Percentiles rank a stretch among this genome's conserved stretches.
Conservation (phyloP, 306 rosid species). For the Vigna trinervia region DNA sequence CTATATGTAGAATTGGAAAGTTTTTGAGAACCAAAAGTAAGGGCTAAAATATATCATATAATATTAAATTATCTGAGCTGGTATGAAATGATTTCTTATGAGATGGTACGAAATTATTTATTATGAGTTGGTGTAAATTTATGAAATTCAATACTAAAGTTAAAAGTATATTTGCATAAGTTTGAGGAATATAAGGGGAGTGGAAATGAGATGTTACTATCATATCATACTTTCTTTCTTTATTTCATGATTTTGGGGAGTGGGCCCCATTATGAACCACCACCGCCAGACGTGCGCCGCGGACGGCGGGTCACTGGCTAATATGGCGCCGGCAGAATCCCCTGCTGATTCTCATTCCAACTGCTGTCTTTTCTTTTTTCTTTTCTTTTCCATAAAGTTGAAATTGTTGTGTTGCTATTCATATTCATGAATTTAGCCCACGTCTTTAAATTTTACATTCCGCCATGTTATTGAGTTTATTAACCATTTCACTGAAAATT, state of each 20-base stretch:
- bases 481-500: too few relatives aligned
- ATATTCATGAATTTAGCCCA: background rate
- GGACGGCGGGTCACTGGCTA: constrained; percentile 4
- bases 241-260: background rate
- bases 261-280: background rate
- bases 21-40: background rate
- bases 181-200: too few relatives aligned
- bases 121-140: too few relatives aligned
- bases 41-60: background rate
- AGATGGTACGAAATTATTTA: too few relatives aligned
- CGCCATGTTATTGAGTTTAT: too few relatives aligned
- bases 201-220: background rate
- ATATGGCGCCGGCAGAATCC: constrained; percentile 6
- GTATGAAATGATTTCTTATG: too few relatives aligned
- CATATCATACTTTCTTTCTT: background rate
- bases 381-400: too few relatives aligned
- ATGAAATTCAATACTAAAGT: too few relatives aligned
- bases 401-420: background rate
- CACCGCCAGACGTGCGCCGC: constrained; percentile 7
- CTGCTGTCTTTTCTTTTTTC: background rate
- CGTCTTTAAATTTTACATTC: too few relatives aligned
- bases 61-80: background rate
- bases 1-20: background rate
- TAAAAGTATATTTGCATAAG: too few relatives aligned
- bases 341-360: background rate